Conservation (phyloP, 1,139 yeast species). For the Meyerozyma carpophila region DNA sequence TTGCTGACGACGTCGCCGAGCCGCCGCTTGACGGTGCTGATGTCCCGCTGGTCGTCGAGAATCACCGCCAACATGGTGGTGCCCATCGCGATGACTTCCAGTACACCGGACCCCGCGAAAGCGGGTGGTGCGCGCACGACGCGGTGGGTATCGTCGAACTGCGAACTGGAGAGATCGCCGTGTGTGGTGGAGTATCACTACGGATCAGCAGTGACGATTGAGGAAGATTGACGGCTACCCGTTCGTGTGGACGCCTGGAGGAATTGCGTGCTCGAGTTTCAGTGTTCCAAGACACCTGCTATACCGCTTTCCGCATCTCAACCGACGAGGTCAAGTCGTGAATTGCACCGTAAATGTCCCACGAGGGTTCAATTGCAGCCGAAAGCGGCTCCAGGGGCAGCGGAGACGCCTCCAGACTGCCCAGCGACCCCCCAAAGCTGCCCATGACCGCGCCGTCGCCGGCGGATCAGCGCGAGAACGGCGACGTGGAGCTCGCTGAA, state of each 20-base stretch:
- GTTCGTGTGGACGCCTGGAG: not conserved
- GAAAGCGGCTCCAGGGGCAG: not conserved
- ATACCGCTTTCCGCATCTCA: not conserved
- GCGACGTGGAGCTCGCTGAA: too few relatives aligned
- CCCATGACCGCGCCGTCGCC: too few relatives aligned
- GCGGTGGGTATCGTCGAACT: not conserved
- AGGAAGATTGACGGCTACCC: not conserved
- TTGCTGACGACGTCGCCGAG: slow-evolving; percentile 21
- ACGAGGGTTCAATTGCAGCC: not conserved
- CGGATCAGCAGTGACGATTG: not conserved
- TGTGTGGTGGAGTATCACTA: not conserved
- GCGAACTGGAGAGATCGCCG: not conserved
- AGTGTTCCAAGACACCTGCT: not conserved
- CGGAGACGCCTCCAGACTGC: not conserved
- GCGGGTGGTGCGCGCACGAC: not conserved
- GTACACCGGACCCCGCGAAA: slow-evolving; percentile 1
- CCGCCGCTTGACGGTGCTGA: slow-evolving; percentile 21
- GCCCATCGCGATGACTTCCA: not conserved
- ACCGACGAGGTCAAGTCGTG: not conserved
- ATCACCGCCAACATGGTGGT: slow-evolving; percentile 1
- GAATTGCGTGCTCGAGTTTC: not conserved
- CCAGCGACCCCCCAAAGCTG: too few relatives aligned
- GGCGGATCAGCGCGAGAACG: too few relatives aligned
- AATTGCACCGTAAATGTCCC: not conserved
- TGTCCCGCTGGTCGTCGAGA: slow-evolving; percentile 10